Evolutionary conservation across 192 early-diverging fungal species (phyloP).

Genomic region (Coemansia biformis): DNA sequence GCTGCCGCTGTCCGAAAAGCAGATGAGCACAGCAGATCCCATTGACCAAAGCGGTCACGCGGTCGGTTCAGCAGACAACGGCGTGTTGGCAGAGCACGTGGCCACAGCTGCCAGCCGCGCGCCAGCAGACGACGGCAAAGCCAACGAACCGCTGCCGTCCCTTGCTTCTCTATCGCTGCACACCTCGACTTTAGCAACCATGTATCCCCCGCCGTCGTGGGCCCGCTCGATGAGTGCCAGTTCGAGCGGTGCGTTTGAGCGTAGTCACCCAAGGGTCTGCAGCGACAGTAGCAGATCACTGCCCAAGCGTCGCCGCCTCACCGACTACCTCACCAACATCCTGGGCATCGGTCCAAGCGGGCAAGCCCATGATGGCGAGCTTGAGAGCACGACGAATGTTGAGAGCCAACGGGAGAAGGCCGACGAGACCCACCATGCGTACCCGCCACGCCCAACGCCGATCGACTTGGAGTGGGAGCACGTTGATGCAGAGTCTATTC

Average conservation of each 20-base stretch:
- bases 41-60: background rate
- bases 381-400: too few species aligned
- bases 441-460: conserved; percentile 34
- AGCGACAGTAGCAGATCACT: background rate
- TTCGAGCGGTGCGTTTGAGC: conserved; percentile 1
- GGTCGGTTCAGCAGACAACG: conserved; percentile 3
- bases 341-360: background rate
- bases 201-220: conserved; percentile 27
- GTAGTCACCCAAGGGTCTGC: conserved; percentile 3
- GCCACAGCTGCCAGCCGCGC: background rate
- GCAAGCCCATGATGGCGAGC: too few species aligned
- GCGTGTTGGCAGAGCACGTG: background rate
- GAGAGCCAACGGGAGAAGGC: too few species aligned
- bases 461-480: conserved; percentile 40
- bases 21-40: too few species aligned
- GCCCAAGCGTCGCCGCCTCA: conserved; percentile 7
- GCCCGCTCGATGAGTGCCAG: background rate
- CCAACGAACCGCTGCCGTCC: background rate
- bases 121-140: background rate
- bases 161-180: background rate
- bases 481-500: conserved; percentile 8
- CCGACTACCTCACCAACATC: background rate
- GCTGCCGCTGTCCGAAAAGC: background rate
- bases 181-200: conserved; percentile 1
- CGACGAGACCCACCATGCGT: conserved; percentile 4